Evolutionary conservation across 164 flowering plant species (phyloP), one percentile per base, ranked within the genome.

Genomic region (Piper betle): DNA sequence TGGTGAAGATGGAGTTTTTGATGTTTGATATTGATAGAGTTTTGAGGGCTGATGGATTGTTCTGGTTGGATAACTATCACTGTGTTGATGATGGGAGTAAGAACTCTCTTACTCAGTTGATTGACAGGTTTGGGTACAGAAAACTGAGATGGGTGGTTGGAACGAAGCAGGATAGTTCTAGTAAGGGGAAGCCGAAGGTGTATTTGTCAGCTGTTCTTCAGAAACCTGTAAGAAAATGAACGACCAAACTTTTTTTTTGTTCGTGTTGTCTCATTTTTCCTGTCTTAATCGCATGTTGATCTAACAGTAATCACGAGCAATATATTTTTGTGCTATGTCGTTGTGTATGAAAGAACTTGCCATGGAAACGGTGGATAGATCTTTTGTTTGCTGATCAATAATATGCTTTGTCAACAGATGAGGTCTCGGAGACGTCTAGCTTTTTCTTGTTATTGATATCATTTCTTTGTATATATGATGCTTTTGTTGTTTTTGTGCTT

Each of bases 71-170:
- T 61, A 94, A 88, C 61, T 91, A 79, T 46, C 79, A 74, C 46
- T 94, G 88, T 64, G 80, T 79, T 8, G 76, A 67, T 68, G 96
- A 87, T n/a, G 96, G 88, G 72, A 75, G 71, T 77, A 91, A 84
- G 72, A 80, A 39, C 58, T 77, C 67, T 15, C 57, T 91, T 12
- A 91, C 89, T 3, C 71, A 80, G 60, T 77, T 94, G 81, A 88
- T 91, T 20, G 96, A 94, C 69, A 73, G 80, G 57, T 91, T 91
- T 61, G 96, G 95, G 50, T 93, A 90, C 64, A 90, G 84, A 68
- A 93, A 93, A 77, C 75, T 93, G 78, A 93, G 87, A 69, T 93
- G 97, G 99, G 87, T 88, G 20, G 82, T 93, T 55, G 99, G 99
- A 42, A 95, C 86, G 67, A 85, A 77, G 77, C 54, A 57, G 5